A percentile compares a stretch with the other conserved stretches of the same genome.
phyloP scores from a whole-genome alignment of 805 yeast species.

The Candida chauliodis region DNA sequence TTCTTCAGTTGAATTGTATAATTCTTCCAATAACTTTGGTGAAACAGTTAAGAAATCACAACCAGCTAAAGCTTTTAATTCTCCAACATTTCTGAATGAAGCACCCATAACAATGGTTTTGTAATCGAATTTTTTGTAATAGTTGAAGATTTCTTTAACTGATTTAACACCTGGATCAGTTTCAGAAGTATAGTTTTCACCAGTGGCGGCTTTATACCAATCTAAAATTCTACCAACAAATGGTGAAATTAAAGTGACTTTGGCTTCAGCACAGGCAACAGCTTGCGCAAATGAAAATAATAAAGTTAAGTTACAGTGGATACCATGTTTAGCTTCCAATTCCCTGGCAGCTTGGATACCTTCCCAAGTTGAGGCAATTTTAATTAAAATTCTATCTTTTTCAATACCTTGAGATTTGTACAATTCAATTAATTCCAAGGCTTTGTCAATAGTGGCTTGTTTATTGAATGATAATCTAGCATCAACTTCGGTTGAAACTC shows the following conservation, averaged over 20 bases:
- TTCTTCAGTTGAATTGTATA: slow-evolving; percentile 69
- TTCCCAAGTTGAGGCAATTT: slow-evolving; percentile 98
- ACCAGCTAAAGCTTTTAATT: slow-evolving; percentile 95
- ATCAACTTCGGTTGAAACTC: slow-evolving; percentile 98
- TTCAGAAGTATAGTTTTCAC: slow-evolving; percentile 75
- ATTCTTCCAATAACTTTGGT: slow-evolving; percentile 86
- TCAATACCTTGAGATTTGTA: slow-evolving; percentile 81
- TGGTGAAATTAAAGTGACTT: slow-evolving; percentile 94
- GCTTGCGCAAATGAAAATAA: slow-evolving; percentile 96
- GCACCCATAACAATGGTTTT: slow-evolving; percentile 99
- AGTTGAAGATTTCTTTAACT: slow-evolving; percentile 86
- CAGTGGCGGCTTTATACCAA: slow-evolving; percentile 94
- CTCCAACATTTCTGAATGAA: slow-evolving; percentile 95
- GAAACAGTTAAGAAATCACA: slow-evolving; percentile 94
- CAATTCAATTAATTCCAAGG: slow-evolving; percentile 81
- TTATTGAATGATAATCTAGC: slow-evolving; percentile 97
- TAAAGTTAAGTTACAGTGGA: slow-evolving; percentile 93
- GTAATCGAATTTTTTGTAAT: slow-evolving; percentile 96
- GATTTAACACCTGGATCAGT: slow-evolving; percentile 96
- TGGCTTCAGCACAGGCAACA: slow-evolving; percentile 98
- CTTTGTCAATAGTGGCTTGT: slow-evolving; percentile 91
- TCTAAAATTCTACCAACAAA: slow-evolving; percentile 98
- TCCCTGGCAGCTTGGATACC: slow-evolving; percentile 99
- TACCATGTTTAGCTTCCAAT: slow-evolving; percentile 83
- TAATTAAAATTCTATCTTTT: slow-evolving; percentile 90